Conservation (phyloP, 2,329 filamentous ascomycete genomes). For the Penicillium hordei region DNA sequence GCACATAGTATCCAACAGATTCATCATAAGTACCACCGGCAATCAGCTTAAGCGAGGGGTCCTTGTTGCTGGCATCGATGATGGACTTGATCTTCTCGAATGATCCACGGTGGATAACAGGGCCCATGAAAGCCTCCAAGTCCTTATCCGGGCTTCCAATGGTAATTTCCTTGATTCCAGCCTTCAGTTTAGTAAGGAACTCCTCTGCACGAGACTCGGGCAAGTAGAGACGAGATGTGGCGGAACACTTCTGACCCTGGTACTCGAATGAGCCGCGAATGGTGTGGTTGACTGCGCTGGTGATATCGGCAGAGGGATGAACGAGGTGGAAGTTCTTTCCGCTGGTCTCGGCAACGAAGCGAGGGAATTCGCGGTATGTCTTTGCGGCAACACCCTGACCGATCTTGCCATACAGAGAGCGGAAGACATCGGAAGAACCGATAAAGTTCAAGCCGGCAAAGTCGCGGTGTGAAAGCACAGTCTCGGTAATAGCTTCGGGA, state of each 20-base stretch:
- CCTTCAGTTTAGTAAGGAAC: conserved; percentile 65
- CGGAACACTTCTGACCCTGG: conserved; percentile 86
- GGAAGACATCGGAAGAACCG: conserved; percentile 86
- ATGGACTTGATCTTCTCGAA: conserved; percentile 75
- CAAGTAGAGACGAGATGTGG: conserved; percentile 74
- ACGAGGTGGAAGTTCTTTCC: conserved; percentile 90
- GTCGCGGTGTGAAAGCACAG: conserved; percentile 71
- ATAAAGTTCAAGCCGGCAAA: conserved; percentile 90
- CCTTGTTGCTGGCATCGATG: conserved; percentile 74
- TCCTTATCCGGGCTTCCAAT: conserved; percentile 54
- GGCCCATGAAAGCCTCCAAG: conserved; percentile 70
- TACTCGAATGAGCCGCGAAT: conserved; percentile 84
- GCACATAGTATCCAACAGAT: conserved; percentile 73
- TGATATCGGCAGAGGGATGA: conserved; percentile 70
- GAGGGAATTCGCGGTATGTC: conserved; percentile 76
- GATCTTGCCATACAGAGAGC: conserved; percentile 80
- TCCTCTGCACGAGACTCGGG: conserved; percentile 70
- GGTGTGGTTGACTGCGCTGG: conserved; percentile 75
- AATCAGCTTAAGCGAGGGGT: conserved; percentile 67
- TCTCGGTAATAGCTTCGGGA: conserved; percentile 75
- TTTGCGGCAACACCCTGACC: conserved; percentile 74
- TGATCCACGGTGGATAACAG: conserved; percentile 74
- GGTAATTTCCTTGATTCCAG: conserved; percentile 66
- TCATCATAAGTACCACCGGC: conserved; percentile 73
- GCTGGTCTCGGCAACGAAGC: conserved; percentile 83